Evolutionary conservation across 2,329 filamentous ascomycete species (phyloP).

Genomic region (Grosmannia huntii): DNA sequence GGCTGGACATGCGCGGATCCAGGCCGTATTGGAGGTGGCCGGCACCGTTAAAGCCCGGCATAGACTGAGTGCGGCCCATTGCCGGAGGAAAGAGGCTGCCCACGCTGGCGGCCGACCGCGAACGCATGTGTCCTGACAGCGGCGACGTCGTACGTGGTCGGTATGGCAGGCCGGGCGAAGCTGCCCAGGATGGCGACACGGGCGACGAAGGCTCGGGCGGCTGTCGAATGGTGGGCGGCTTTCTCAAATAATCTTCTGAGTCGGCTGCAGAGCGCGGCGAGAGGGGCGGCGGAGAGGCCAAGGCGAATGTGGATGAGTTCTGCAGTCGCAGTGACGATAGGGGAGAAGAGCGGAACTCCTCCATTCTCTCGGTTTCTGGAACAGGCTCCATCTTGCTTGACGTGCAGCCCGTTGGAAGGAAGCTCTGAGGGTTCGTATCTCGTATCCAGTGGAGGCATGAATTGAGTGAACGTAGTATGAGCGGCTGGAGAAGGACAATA

Average conservation of each 20-base stretch:
- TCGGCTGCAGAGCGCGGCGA: conserved; percentile 3
- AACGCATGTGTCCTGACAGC: conserved; percentile 44
- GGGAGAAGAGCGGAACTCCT: conserved; percentile 49
- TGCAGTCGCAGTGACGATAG: conserved; percentile 40
- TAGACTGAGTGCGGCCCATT: conserved; percentile 51
- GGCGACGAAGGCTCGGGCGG: conserved; percentile 47
- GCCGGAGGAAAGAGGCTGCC: conserved; percentile 23
- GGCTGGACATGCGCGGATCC: conserved; percentile 40
- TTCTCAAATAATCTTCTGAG: conserved; percentile 21
- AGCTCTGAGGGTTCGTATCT: background rate
- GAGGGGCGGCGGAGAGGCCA: conserved; percentile 25
- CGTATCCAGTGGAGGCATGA: background rate
- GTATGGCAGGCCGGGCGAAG: conserved; percentile 36
- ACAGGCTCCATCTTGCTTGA: conserved; percentile 47
- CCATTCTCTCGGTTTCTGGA: conserved; percentile 55
- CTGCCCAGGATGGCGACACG: conserved; percentile 35
- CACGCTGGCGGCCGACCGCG: conserved; percentile 42
- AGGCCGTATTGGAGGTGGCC: conserved; percentile 45
- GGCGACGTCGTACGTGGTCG: conserved; percentile 51
- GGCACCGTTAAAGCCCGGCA: conserved; percentile 48
- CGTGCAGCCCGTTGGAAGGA: no score
- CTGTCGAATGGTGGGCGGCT: conserved; percentile 41
- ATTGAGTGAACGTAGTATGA: background rate
- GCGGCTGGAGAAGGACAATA: background rate
- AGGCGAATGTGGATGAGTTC: conserved; percentile 11